phyloP scores from a whole-genome alignment of 768 basidiomycete species.

The Terana coerulea region DNA sequence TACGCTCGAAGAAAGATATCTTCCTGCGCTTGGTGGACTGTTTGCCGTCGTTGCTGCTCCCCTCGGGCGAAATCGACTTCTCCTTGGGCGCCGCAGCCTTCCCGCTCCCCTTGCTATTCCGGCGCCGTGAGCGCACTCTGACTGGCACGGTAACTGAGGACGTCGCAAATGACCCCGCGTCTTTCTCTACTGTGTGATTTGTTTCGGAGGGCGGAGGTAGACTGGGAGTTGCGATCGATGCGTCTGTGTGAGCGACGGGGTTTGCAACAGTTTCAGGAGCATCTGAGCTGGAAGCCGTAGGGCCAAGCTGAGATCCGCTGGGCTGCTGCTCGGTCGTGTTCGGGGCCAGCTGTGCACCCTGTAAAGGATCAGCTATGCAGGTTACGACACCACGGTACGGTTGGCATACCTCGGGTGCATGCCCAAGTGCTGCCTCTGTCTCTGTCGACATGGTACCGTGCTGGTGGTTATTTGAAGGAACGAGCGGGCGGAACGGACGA shows the following conservation, averaged over 20 bases:
- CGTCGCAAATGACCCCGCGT: slow-evolving; percentile 35
- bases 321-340: background rate
- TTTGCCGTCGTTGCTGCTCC: slow-evolving; percentile 18
- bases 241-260: slow-evolving; percentile 5
- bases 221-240: slow-evolving; percentile 8
- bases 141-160: slow-evolving; percentile 34
- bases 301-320: background rate
- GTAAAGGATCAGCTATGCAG: slow-evolving; percentile 1
- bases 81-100: slow-evolving; percentile 27
- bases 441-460: background rate
- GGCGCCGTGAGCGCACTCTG: slow-evolving; percentile 27
- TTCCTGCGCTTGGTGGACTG: slow-evolving; percentile 34
- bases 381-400: background rate
- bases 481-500: background rate
- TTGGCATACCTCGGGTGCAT: background rate
- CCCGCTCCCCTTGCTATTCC: slow-evolving; percentile 22
- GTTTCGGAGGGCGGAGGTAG: background rate
- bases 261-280: slow-evolving; percentile 1
- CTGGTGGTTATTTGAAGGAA: background rate
- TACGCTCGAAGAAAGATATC: slow-evolving; percentile 52
- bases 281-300: background rate
- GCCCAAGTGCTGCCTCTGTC: background rate
- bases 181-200: slow-evolving; percentile 23
- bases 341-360: background rate
- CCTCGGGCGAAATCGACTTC: slow-evolving; percentile 18